These are phyloP conservation scores for Globisporangium lucens DNA, from an alignment of 352 stramenopile species.

Conservation along the genomic window DNA sequence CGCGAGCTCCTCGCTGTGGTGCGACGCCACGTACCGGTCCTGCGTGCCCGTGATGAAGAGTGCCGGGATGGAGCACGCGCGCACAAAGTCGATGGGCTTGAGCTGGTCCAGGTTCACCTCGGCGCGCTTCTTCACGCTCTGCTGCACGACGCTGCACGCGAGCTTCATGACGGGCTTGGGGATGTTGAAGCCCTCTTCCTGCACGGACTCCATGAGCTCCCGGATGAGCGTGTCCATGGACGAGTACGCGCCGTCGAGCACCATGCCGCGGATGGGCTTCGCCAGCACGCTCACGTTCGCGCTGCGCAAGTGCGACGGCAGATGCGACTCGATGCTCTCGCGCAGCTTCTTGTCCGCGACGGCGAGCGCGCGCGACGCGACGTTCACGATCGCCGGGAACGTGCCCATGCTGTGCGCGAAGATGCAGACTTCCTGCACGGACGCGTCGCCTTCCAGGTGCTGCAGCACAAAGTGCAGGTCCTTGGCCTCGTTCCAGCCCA, in stretches of 20 bases:
- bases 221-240: conserved; percentile 67
- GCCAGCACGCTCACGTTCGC: conserved; percentile 32
- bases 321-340: conserved; percentile 49
- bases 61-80: conserved; percentile 64
- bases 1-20: conserved; percentile 68
- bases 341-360: conserved; percentile 42
- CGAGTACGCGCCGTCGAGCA: conserved; percentile 74
- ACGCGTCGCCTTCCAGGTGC: conserved; percentile 43
- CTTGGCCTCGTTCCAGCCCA: conserved; percentile 79
- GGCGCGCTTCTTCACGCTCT: conserved; percentile 74
- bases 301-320: conserved; percentile 51
- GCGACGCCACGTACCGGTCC: conserved; percentile 62
- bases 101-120: conserved; percentile 71
- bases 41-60: conserved; percentile 62
- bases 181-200: conserved; percentile 71
- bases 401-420: conserved; percentile 84
- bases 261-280: conserved; percentile 69
- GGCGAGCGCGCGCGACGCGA: conserved; percentile 53
- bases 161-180: conserved; percentile 72
- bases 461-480: conserved; percentile 74
- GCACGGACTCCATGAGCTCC: conserved; percentile 54
- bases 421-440: conserved; percentile 56
- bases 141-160: conserved; percentile 56
- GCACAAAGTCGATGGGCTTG: conserved; percentile 66
- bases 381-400: conserved; percentile 77